Evolutionary conservation across 2,329 filamentous ascomycete genomes (phyloP), one percentile per base, ranked within the genome.

Genomic region (Daldinia sp.): DNA sequence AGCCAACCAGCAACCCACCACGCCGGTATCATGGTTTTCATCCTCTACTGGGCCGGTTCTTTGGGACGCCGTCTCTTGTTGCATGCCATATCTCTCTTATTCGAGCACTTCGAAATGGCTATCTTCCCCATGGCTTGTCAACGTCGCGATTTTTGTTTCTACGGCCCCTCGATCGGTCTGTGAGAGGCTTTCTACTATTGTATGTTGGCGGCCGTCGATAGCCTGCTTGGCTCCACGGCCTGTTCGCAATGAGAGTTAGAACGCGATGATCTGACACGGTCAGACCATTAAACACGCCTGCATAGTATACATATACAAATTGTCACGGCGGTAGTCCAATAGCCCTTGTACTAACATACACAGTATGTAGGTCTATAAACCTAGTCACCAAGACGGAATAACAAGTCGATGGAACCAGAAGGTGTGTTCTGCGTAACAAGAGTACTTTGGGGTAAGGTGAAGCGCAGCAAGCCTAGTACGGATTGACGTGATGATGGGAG

Each of bases 401-500:
- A 49, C 32, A 32, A 27, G 27, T 58, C 9, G 49, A 66, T 62
- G 62, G 65, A 65, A 67, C 62, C 48, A 65, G 55, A 67, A 63
- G 62, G 65, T 65, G 58, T 67, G 62, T 58, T 58, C 49, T 64
- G 58, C 58, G 55, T 61, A 60, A 53, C 57, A 13, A 47, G 52
- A 63, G n/a, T 15, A 15, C 32, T 53, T 37, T 43, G 48, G 39
- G 51, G 57, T 30, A 55, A 68, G 60, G 56, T 59, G 45, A 67
- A 60, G 47, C 45, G 29, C 21, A 50, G 23, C 30, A 55, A 25
- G 54, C 57, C 53, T 19, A 43, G 51, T 51, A 49, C 45, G 48
- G 45, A 48, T 60, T 65, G 56, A 65, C 62, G 53, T 62, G 65
- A 68, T 64, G 59, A 67, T 59, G 48, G 39, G 63, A 65, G 63